phyloP scores from a whole-genome alignment of 345 rosid genomes.

The Camelina hispida region DNA sequence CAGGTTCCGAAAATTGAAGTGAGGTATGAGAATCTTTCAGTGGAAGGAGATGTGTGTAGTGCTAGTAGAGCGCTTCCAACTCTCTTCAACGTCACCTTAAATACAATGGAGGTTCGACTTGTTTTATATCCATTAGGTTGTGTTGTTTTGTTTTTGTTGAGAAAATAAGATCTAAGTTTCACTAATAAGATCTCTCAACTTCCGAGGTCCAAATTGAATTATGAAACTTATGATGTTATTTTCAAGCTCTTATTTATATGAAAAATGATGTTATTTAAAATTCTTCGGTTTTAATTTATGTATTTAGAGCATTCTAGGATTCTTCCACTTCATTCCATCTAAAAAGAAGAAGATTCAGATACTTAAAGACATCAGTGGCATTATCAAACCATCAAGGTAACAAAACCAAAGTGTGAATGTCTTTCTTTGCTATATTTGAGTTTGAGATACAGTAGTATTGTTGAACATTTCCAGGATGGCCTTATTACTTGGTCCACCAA shows the following conservation, averaged over 20 bases:
- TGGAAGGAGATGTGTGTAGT: constrained; percentile 72
- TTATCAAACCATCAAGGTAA: constrained; percentile 84
- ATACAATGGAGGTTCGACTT: constrained; percentile 61
- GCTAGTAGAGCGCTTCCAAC: constrained; percentile 95
- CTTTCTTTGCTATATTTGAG: background rate
- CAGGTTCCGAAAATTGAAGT: constrained; percentile 76
- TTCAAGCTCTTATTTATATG: background rate
- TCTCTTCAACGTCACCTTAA: constrained; percentile 63
- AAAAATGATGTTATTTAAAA: constrained; percentile 7
- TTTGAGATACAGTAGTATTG: background rate
- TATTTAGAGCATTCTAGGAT: constrained; percentile 58
- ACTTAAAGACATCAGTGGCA: constrained; percentile 69
- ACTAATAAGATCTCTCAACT: background rate
- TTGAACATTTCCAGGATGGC: constrained; percentile 64
- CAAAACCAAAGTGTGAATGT: background rate
- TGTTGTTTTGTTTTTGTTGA: background rate
- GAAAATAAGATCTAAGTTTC: background rate
- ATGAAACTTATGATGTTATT: too few relatives aligned
- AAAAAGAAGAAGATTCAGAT: constrained; percentile 71
- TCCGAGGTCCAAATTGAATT: background rate
- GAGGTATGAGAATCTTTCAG: constrained; percentile 59
- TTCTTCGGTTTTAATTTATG: background rate
- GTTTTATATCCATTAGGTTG: background rate
- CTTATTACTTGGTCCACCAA: constrained; percentile 86
- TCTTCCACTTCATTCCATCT: constrained; percentile 65